Base-by-base conservation (phyloP, 23 red algal genomes). In the Gracilaria domingensis region DNA sequence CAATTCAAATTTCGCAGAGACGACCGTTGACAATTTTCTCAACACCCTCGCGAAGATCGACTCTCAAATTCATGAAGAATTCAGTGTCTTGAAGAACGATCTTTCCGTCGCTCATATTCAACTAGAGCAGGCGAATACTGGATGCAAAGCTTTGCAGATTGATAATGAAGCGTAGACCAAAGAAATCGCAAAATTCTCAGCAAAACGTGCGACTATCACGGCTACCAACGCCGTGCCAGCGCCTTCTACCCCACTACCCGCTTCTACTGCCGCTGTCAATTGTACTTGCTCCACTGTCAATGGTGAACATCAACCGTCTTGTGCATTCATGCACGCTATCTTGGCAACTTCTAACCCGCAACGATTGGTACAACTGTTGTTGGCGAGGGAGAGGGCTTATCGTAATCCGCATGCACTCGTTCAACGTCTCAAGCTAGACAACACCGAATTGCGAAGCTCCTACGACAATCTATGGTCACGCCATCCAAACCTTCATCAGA, bases 381-480 rank as follows among this genome's bases (percentile, higher is more conserved):
- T 66, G 29, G 87, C 87, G 38, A 59, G 87, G 14, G 73, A 90
- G 44, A 58, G 51, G 17, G 87, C 87, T 25, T 90, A 70, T 36
- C 72, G 45, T 23, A 80, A 64, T 69, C 87, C 81, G 79, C 75
- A 79, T 8, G 76, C 64, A 25, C 62, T 90, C 7, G 87, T 90
- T 12, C 42, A 48, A 4, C 87, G 87, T 33, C 87, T 90, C 71
- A 90, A 90, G 39, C 42, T 47, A 45, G 86, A 90, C 55, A 90
- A 90, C 57, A 28, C 36, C 21, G 74, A 81, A 44, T 75, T 90
- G 32, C 54, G 45, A 45, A 58, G 14, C 50, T 81, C 74, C 6
- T 90, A 90, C 36, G 74, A 90, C 51, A 90, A 81, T 37, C 87
- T 90, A 16, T 90, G 47, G 87, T 36, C 45, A 67, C 71, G 87